Percentiles rank a stretch among this genome's conserved stretches.
phyloP scores from a whole-genome alignment of 164 flowering plant species.

The Umbellularia californica region DNA sequence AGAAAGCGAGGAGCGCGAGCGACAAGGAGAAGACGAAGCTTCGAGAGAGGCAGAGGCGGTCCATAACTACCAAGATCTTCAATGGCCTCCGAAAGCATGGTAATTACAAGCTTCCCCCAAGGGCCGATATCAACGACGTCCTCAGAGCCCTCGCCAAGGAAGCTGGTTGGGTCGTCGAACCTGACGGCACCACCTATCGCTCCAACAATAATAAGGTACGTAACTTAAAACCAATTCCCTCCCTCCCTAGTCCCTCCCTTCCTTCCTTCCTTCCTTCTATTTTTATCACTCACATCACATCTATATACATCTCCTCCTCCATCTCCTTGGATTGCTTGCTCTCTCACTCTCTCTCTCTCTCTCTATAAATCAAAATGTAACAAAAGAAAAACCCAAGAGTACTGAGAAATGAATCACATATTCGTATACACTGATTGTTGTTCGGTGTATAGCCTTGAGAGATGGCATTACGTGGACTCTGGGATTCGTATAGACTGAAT shows the following conservation, averaged over 20 bases:
- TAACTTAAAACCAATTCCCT: too few species aligned
- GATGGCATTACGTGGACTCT: background rate
- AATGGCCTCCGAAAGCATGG: constrained; percentile 50
- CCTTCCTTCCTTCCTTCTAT: too few species aligned
- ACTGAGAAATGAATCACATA: background rate
- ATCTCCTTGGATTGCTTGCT: too few species aligned
- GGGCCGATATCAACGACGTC: constrained; percentile 60
- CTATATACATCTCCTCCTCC: too few species aligned
- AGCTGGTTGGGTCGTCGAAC: constrained; percentile 54
- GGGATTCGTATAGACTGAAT: background rate
- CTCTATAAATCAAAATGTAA: too few species aligned
- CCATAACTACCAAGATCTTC: constrained; percentile 53
- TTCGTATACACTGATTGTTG: background rate
- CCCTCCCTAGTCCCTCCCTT: too few species aligned
- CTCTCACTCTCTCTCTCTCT: background rate
- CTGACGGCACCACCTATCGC: constrained; percentile 64
- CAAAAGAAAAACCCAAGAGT: too few species aligned
- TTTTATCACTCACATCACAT: too few species aligned
- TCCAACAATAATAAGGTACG: background rate
- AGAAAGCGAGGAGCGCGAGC: constrained; percentile 24
- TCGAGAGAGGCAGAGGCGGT: constrained; percentile 50
- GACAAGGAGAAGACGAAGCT: constrained; percentile 52
- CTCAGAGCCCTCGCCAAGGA: constrained; percentile 44
- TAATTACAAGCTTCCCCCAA: constrained; percentile 41
- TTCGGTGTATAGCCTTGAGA: background rate